Conservation (phyloP, 495 filamentous ascomycete species). For the Xylaria nigripes region DNA sequence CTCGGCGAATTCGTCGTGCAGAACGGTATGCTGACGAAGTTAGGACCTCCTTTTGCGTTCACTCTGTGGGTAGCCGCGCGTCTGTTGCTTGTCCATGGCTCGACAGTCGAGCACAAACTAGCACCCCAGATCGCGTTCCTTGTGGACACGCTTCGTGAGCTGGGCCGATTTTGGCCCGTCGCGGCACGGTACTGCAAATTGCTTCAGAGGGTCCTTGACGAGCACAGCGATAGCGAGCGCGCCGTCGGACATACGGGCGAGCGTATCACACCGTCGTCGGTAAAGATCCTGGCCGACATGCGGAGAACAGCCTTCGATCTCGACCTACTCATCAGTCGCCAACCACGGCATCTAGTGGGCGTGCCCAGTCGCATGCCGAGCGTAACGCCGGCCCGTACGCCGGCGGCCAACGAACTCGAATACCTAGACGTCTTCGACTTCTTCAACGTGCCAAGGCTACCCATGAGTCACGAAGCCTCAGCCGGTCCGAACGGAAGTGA, state of each 20-base stretch:
- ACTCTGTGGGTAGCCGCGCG: conserved; percentile 88
- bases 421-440: conserved; percentile 92
- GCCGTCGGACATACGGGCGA: conserved; percentile 46
- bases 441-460: conserved; percentile 78
- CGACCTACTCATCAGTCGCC: conserved; percentile 77
- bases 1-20: conserved; percentile 65
- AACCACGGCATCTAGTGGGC: conserved; percentile 51
- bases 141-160: conserved; percentile 67
- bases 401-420: conserved; percentile 73
- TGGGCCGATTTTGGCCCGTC: conserved; percentile 78
- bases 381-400: conserved; percentile 47
- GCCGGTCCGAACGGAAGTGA: conserved; percentile 18
- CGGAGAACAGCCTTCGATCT: conserved; percentile 75
- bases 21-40: conserved; percentile 64
- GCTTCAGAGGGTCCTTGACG: conserved; percentile 72
- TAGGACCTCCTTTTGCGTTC: conserved; percentile 84
- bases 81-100: conserved; percentile 75
- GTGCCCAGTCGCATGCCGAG: conserved; percentile 30
- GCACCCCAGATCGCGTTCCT: conserved; percentile 69
- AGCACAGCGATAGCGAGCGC: conserved; percentile 68
- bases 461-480: conserved; percentile 35
- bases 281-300: conserved; percentile 86
- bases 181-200: conserved; percentile 75
- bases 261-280: conserved; percentile 67
- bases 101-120: conserved; percentile 73